Percentiles rank a stretch among this genome's conserved stretches.
phyloP scores from a whole-genome alignment of 805 yeast species.

The Saccharomycopsis guyanensis region DNA sequence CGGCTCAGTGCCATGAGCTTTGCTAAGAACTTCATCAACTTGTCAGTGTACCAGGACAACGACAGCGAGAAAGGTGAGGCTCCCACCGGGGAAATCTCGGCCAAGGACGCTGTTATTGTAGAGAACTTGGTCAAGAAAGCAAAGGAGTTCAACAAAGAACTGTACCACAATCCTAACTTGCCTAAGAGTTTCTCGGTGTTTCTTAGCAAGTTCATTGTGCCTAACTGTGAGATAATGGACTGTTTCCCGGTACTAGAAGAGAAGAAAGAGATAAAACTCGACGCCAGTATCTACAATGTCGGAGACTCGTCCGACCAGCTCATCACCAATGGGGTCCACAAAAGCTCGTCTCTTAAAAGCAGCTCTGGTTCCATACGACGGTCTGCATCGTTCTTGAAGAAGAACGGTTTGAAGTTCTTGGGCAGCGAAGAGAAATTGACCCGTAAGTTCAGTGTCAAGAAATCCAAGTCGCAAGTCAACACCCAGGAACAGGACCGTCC shows the following conservation, averaged over 20 bases:
- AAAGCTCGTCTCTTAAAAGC: not conserved
- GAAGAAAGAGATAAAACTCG: not conserved
- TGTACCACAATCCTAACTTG: constrained; percentile 11
- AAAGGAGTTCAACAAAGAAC: not conserved
- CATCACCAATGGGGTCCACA: constrained; percentile 14
- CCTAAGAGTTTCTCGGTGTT: constrained; percentile 15
- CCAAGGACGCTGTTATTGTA: not conserved
- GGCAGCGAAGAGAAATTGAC: constrained; percentile 1
- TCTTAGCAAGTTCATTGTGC: constrained; percentile 15
- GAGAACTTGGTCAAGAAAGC: constrained; percentile 2
- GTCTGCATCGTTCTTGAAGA: constrained; percentile 15
- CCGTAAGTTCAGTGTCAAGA: constrained; percentile 9
- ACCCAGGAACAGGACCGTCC: not conserved
- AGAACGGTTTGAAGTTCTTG: constrained; percentile 12
- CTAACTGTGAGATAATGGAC: constrained; percentile 19
- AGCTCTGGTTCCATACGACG: constrained; percentile 6
- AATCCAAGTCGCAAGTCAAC: constrained; percentile 3
- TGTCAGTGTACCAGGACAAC: constrained; percentile 17
- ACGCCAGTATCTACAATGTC: constrained; percentile 1
- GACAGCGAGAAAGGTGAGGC: constrained; percentile 6
- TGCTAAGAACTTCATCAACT: constrained; percentile 15
- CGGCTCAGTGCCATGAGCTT: constrained; percentile 14
- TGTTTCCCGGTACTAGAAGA: constrained; percentile 14
- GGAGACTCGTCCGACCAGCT: constrained; percentile 11
- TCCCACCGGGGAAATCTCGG: not conserved